Base-by-base conservation (phyloP, 345 rosid species). In the Arabis hirsuta region DNA sequence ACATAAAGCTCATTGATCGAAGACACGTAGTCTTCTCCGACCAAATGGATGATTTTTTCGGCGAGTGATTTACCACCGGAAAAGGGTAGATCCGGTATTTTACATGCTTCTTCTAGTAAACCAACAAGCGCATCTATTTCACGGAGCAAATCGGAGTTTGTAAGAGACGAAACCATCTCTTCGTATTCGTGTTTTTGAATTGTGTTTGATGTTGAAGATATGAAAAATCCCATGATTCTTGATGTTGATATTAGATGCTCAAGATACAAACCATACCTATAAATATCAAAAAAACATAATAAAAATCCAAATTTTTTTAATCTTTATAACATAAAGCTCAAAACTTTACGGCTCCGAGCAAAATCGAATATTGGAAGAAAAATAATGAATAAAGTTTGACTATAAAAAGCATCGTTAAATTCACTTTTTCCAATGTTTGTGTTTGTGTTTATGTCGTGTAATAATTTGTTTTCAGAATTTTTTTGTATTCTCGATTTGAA, bases 241-340 rank as follows among this genome's bases (percentile, higher is more conserved):
- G 91, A 90, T 3, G 88, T 79, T 29, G 89, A 81, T 47, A 93
- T 61, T 6, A 90, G 78, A 56, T 79, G 74, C 76, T 90, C 98
- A 5, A 93, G 84, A 50, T 88, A 90, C 12, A 79, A 60, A 55
- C 87, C 89, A 50, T 88, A 90, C 91, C 91, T 82, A 78, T 22
- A 70, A 57, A 10, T 55, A 5, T n/a, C 8, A 38, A 58, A 65
- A 10, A 43, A 7, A 5, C 8, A 8, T 36, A 32, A 13, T 48
- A 51, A 48, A 66, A 74, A 57, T 31, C 0, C 55, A 59, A 47
- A 47, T 50, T 46, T 64, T 29, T 4, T 29, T 1, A 22, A 22
- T 22, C 0, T 22, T 22, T 22, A 22, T 22, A 22, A 22, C 24
- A 22, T n/a, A n/a, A n/a, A n/a, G n/a, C n/a, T n/a, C n/a, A n/a